Evolutionary conservation across 768 basidiomycete genomes (phyloP), one percentile per base, ranked within the genome.

Genomic region (Boletus barrowsii): DNA sequence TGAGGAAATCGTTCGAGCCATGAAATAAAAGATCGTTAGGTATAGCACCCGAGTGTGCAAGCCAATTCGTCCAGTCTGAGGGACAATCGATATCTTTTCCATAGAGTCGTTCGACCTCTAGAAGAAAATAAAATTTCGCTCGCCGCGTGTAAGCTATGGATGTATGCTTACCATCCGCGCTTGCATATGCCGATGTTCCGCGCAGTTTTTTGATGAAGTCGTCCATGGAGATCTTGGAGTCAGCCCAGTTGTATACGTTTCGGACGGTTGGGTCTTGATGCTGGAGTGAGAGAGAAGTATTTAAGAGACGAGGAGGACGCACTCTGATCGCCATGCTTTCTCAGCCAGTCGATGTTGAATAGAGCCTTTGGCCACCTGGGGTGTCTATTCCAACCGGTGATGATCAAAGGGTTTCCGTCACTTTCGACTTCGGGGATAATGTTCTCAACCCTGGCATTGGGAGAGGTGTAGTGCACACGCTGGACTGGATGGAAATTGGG

Each of bases 81-180:
- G 91, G 91, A 66, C 89, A 92, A 11, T 79, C 74, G 1, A 79
- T 78, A 62, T 93, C 91, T 63, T 93, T 93, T 20, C 87, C 89
- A 61, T 93, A 93, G 10, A 84, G 73, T 29, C 87, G 74, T 62
- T 83, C 79, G 10, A 65, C 61, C 59, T 87, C 86, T 88, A 58
- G 10, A 49, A 29, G 42, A 51, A 18, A 30, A 6, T 6, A 51
- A 4, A 49, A 42, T 5, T 33, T 48, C 26, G 13, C 15, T 29
- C 14, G 10, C n/a, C n/a, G 6, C 14, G 37, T 14, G 22, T 5
- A 20, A 36, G 39, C 20, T 1, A 47, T 11, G 14, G 3, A 20
- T 39, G 29, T 7, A 20, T 15, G 46, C 68, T 53, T 62, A 79
- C 82, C 82, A 56, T 72, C 71, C 30, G 72, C 62, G 13, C 55